These are phyloP conservation scores for Nakataea oryzae DNA, from an alignment of 2,329 filamentous ascomycete genomes.

Conservation along the genomic window DNA sequence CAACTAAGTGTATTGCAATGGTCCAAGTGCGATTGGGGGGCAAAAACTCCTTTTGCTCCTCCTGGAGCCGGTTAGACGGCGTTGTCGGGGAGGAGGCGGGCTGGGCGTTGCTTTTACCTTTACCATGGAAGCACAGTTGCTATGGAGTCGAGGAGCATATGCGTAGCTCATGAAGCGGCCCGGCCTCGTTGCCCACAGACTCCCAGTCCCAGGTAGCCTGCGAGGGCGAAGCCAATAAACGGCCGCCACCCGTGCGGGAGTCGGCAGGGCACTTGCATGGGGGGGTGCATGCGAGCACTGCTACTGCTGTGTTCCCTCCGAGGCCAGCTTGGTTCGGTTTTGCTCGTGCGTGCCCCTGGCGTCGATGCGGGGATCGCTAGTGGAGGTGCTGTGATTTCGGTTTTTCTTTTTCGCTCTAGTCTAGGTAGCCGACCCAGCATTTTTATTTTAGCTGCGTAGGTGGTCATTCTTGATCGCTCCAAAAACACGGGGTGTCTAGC, in stretches of 20 bases:
- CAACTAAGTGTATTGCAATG: neutral
- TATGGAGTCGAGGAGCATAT: neutral
- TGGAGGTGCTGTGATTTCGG: neutral
- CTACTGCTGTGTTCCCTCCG: neutral
- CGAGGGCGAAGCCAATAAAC: neutral
- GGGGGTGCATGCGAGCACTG: neutral
- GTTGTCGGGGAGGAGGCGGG: neutral
- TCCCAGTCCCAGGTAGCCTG: neutral
- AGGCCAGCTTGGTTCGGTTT: neutral
- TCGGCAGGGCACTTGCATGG: neutral
- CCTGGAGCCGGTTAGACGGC: too few species aligned
- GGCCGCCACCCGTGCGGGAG: too few species aligned
- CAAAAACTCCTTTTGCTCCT: neutral
- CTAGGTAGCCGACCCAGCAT: too few species aligned
- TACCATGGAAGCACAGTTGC: neutral
- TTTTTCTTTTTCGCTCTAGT: neutral
- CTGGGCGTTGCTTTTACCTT: neutral
- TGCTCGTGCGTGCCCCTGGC: neutral
- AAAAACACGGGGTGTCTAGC: neutral
- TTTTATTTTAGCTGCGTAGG: neutral
- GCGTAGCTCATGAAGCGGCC: too few species aligned
- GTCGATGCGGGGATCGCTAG: neutral
- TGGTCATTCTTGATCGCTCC: neutral
- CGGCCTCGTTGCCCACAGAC: neutral
- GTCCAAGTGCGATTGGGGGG: too few species aligned